These are phyloP conservation scores for Solanum hybrid DNA, from an alignment of 305 asterid species.

Conservation along the genomic window DNA sequence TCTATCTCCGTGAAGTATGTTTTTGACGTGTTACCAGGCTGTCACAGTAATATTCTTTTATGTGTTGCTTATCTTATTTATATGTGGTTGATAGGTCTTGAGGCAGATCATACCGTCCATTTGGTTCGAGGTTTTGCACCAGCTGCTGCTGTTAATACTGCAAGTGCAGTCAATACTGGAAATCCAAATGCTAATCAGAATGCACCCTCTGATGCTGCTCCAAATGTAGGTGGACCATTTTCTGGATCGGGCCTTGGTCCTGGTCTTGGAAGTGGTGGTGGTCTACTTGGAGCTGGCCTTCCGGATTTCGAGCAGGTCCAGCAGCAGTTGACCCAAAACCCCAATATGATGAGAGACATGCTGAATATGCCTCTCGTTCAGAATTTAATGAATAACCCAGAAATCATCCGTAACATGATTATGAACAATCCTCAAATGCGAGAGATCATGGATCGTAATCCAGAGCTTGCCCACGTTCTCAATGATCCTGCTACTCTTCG, in stretches of 20 bases:
- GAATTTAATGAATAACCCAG: conserved; percentile 41
- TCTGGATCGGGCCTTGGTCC: conserved; percentile 33
- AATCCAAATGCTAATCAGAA: conserved; percentile 18
- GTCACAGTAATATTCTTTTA: background rate
- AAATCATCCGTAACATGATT: conserved; percentile 34
- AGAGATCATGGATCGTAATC: conserved; percentile 42
- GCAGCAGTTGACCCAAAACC: conserved; percentile 37
- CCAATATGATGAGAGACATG: conserved; percentile 43
- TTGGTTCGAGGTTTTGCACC: conserved; percentile 42
- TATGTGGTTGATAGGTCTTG: conserved; percentile 26
- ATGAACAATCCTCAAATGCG: conserved; percentile 52
- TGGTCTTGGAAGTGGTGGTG: conserved; percentile 24
- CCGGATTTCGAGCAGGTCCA: conserved; percentile 37
- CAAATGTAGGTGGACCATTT: conserved; percentile 24
- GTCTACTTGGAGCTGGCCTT: conserved; percentile 30
- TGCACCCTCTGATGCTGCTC: conserved; percentile 24
- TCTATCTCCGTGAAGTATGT: background rate
- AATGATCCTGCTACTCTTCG: conserved; percentile 42
- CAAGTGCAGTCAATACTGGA: conserved; percentile 24
- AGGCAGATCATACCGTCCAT: conserved; percentile 46
- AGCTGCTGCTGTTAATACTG: conserved; percentile 21
- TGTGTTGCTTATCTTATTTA: background rate
- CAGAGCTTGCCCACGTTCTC: conserved; percentile 40
- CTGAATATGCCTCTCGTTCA: conserved; percentile 37
- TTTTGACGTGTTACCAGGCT: background rate